A percentile compares a stretch with the other conserved stretches of the same genome.
These are phyloP conservation scores for Ophiostoma sp. DNA, from an alignment of 2,329 filamentous ascomycete genomes.

Conservation along the genomic window DNA sequence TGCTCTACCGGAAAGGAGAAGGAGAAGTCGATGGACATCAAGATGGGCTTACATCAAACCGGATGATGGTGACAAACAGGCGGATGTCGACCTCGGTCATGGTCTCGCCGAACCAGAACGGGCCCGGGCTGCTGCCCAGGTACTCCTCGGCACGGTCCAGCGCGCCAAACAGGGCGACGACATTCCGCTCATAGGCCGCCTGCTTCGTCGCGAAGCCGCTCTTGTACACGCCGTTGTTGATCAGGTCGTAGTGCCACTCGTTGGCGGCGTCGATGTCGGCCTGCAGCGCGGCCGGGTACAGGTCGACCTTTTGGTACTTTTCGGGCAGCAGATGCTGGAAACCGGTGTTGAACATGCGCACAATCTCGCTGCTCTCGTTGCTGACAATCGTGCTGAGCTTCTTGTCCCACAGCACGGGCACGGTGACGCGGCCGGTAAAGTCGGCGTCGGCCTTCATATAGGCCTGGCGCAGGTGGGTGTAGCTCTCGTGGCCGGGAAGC, in stretches of 20 bases:
- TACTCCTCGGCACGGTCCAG: slow-evolving; percentile 73
- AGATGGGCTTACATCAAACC: slow-evolving; percentile 54
- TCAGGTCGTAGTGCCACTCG: slow-evolving; percentile 70
- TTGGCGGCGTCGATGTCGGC: slow-evolving; percentile 69
- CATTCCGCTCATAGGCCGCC: slow-evolving; percentile 72
- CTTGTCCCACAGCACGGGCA: slow-evolving; percentile 80
- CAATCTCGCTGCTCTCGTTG: slow-evolving; percentile 90
- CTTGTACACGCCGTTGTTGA: slow-evolving; percentile 69
- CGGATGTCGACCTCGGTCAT: slow-evolving; percentile 80
- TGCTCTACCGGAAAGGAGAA: background rate
- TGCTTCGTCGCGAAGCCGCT: slow-evolving; percentile 81
- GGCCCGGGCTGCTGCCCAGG: slow-evolving; percentile 47
- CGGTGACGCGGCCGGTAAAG: slow-evolving; percentile 77
- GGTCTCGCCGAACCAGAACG: slow-evolving; percentile 68
- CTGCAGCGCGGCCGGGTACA: slow-evolving; percentile 62
- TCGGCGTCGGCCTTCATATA: slow-evolving; percentile 70
- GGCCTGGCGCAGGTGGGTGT: slow-evolving; percentile 66
- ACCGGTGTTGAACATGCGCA: slow-evolving; percentile 78
- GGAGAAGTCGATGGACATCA: background rate
- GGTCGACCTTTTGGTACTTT: slow-evolving; percentile 54
- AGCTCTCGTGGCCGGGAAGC: slow-evolving; percentile 62
- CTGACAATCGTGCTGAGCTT: slow-evolving; percentile 70
- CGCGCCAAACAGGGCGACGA: slow-evolving; percentile 64
- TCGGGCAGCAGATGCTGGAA: slow-evolving; percentile 68
- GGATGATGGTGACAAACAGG: slow-evolving; percentile 65